A percentile compares a stretch with the other conserved stretches of the same genome.
phyloP scores from a whole-genome alignment of 192 early-diverging fungal species.

The Linnemannia elongata region DNA sequence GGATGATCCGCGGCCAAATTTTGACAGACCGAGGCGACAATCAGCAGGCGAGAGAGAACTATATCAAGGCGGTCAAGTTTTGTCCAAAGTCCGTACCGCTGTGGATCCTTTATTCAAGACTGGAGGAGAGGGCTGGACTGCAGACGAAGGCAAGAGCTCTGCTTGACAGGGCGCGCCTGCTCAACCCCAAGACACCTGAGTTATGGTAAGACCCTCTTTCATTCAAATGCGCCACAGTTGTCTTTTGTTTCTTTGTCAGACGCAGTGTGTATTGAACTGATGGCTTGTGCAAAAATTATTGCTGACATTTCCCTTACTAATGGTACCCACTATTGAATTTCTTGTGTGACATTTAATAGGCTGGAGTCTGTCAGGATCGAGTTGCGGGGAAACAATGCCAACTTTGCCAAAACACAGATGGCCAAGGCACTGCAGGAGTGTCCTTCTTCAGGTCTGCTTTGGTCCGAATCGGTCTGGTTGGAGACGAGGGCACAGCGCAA shows the following conservation, averaged over 20 bases:
- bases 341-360: constrained; percentile 33
- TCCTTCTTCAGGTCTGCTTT: constrained; percentile 85
- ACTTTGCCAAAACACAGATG: constrained; percentile 80
- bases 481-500: constrained; percentile 91
- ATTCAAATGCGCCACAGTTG: background rate
- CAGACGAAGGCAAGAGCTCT: constrained; percentile 83
- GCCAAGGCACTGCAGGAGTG: constrained; percentile 96
- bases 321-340: background rate
- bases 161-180: constrained; percentile 87
- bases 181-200: constrained; percentile 83
- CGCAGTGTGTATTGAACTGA: background rate
- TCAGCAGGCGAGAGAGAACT: constrained; percentile 77
- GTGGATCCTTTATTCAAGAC: constrained; percentile 84
- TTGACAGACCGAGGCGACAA: constrained; percentile 72
- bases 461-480: constrained; percentile 90
- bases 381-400: constrained; percentile 74
- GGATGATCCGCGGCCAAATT: constrained; percentile 94
- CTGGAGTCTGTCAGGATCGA: constrained; percentile 86
- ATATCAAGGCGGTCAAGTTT: constrained; percentile 78
- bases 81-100: constrained; percentile 82
- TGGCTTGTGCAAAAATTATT: background rate
- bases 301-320: too few relatives aligned
- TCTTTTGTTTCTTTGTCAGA: background rate
- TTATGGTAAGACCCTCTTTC: constrained; percentile 75
- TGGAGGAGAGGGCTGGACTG: constrained; percentile 80